Percentiles rank a stretch among this genome's conserved stretches.
phyloP scores from a whole-genome alignment of 192 early-diverging fungal species.

The Entomortierella beljakovae region DNA sequence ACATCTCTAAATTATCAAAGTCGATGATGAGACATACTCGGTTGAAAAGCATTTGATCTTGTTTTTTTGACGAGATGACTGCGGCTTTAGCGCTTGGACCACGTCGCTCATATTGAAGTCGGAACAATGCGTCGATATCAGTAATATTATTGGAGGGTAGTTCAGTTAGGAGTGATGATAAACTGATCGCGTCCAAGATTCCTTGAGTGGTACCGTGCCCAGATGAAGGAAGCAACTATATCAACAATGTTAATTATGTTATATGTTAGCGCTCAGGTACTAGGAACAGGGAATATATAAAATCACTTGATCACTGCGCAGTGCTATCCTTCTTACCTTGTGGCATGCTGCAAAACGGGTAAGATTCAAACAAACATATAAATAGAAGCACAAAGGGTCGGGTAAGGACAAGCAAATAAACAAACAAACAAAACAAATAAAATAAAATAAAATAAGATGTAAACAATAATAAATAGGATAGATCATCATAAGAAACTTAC shows the following conservation, averaged over 20 bases:
- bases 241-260: neutral
- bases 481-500: slow-evolving; percentile 14
- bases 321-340: neutral
- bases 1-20: neutral
- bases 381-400: neutral
- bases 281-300: no score
- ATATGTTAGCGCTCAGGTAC: no score
- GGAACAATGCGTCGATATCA: slow-evolving; percentile 44
- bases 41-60: slow-evolving; percentile 36
- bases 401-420: no score
- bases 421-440: no score
- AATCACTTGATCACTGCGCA: neutral
- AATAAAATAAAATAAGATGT: no score
- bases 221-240: slow-evolving; percentile 35
- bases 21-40: slow-evolving; percentile 8
- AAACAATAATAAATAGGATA: neutral
- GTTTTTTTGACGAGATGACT: slow-evolving; percentile 23
- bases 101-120: slow-evolving; percentile 34
- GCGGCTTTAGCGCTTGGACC: slow-evolving; percentile 26
- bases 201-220: slow-evolving; percentile 42
- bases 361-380: neutral
- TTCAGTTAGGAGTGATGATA: slow-evolving; percentile 37
- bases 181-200: slow-evolving; percentile 33
- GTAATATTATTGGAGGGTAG: slow-evolving; percentile 33
- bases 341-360: neutral